Conservation (phyloP, 345 rosid genomes). For the Eucalyptus dawsonii region DNA sequence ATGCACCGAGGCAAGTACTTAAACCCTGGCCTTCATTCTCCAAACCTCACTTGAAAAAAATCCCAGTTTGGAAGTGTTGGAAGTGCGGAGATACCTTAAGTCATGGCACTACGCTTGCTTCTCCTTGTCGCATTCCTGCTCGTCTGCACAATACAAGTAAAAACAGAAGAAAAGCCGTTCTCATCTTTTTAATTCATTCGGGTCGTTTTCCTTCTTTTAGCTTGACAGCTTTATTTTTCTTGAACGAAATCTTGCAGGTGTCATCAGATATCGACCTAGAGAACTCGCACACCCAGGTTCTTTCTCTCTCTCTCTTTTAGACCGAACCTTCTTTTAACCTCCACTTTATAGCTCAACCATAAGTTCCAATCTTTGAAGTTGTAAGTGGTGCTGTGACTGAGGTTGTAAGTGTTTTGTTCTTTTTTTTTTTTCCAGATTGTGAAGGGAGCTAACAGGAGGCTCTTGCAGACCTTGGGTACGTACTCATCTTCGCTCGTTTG, state of each 20-base stretch:
- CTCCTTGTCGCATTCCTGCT: slow-evolving; percentile 8
- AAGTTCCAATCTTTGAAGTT: background rate
- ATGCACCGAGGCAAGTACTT: background rate
- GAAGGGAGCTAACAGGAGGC: slow-evolving; percentile 30
- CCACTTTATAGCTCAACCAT: background rate
- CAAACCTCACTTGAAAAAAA: background rate
- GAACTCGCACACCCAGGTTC: background rate
- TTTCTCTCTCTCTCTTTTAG: background rate
- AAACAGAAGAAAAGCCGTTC: background rate
- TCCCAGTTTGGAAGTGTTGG: background rate
- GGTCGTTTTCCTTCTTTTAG: background rate
- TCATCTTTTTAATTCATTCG: background rate
- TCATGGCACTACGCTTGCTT: background rate
- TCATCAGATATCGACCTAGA: slow-evolving; percentile 13
- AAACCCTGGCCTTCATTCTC: background rate
- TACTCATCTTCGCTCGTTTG: background rate
- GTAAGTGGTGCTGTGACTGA: background rate
- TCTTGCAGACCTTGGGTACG: slow-evolving; percentile 21
- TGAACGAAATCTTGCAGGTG: slow-evolving; percentile 9
- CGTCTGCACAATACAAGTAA: slow-evolving; percentile 12
- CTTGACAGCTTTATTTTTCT: background rate
- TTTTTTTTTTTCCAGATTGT: background rate
- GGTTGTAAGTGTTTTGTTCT: background rate
- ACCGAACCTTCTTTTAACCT: background rate
- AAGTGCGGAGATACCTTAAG: background rate